Base-by-base conservation (phyloP, 768 basidiomycete species). In the Holtermannia corniformis region DNA sequence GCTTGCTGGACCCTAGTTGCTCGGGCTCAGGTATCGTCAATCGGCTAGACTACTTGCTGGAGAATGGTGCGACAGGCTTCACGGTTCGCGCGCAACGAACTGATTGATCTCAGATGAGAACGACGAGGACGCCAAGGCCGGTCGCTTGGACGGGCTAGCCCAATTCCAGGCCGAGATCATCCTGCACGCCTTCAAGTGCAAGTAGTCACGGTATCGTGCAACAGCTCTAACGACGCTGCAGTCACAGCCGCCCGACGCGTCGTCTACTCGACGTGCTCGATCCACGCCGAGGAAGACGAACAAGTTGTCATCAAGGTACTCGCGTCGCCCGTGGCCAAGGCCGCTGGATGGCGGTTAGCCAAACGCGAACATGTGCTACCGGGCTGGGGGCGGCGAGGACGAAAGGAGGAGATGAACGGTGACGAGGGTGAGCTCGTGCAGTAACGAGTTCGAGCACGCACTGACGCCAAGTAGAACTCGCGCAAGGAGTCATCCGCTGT, bases 261-360 rank as follows among this genome's bases (percentile, higher is more conserved):
- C 62, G 91, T 91, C 23, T 97, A 99, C 72, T 97, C 92, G 21
- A 99, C 95, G n/a, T 99, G 93, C 68, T 95, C 90, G 57, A 77
- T 95, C 44, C 85, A 96, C 72, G 80, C 86, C 13, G 79, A 79
- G 41, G 95, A 99, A 67, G 92, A 99, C 72, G 95, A 99, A 69
- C 82, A 82, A 54, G 95, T 97, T 51, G 87, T 96, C 7, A 75
- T 80, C 5, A 76, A 80, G 50, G 84, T 84, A 3, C 77, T 97
- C 43, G 75, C 75, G 50, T 85, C 84, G 23, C 78, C 82, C 7
- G 86, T 90, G 68, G 87, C 86, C 20, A 63, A 65, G 26, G 65
- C 63, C 26, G 78, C 76, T 23, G 72, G 74, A 2, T 97, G 93
- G 75, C 68, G 57, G 24, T 79, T 96, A 11, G 92, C 89, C 3